A percentile compares a stretch with the other conserved stretches of the same genome.
Conservation (phyloP, 345 rosid species). For the Eucalyptus cladocalyx region DNA sequence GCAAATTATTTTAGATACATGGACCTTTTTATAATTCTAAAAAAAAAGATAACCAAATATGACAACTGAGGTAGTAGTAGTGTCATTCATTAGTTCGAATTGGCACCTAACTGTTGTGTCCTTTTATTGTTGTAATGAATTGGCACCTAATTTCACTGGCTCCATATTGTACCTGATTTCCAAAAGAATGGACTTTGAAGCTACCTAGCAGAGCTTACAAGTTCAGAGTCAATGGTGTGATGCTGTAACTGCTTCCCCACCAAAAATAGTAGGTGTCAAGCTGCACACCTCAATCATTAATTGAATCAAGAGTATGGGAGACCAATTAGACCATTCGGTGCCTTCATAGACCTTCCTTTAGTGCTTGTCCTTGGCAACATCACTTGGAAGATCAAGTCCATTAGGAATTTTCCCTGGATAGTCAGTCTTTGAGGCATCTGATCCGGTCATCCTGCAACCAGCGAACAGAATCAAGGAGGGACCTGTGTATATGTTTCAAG, state of each 20-base stretch:
- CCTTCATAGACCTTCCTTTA: neutral
- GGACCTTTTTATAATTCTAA: neutral
- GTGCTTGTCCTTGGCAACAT: neutral
- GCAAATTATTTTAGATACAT: neutral
- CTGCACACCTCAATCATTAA: neutral
- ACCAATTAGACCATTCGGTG: neutral
- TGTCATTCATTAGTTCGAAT: neutral
- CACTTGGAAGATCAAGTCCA: conserved; percentile 2
- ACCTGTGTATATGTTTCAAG: neutral
- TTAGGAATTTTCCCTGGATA: conserved; percentile 2
- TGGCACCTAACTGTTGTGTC: neutral
- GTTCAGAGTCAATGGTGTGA: neutral
- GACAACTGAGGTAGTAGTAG: neutral
- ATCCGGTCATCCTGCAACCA: conserved; percentile 7
- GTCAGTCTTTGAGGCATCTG: conserved; percentile 2
- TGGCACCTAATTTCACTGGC: neutral
- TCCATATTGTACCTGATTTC: neutral
- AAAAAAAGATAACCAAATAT: neutral
- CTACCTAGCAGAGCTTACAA: neutral
- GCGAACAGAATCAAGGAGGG: neutral
- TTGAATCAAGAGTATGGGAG: neutral
- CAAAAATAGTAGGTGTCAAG: neutral
- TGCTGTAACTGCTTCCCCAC: neutral
- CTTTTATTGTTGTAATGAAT: neutral
- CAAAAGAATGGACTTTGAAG: neutral